Conservation (phyloP, 495 filamentous ascomycete species). For the Tuber borchii region DNA sequence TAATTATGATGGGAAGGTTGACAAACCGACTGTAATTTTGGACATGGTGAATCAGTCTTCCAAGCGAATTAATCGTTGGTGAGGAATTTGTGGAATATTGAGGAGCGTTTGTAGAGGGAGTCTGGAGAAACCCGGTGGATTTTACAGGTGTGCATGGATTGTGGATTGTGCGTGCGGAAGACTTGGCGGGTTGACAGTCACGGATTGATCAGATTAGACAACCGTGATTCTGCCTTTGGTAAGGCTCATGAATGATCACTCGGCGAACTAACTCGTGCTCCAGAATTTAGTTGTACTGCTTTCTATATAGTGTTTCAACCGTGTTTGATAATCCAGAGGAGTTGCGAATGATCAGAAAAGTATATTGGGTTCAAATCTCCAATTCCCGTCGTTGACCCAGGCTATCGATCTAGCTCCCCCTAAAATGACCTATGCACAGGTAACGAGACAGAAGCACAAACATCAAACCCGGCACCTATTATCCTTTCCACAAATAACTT, state of each 20-base stretch:
- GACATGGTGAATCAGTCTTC: slow-evolving; percentile 69
- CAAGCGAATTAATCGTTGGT: slow-evolving; percentile 61
- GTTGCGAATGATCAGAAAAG: background rate
- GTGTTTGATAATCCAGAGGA: background rate
- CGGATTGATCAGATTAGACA: slow-evolving; percentile 22
- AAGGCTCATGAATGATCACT: background rate
- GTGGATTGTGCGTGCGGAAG: slow-evolving; percentile 17
- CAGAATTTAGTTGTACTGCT: background rate
- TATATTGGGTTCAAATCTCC: background rate
- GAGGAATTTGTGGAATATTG: slow-evolving; percentile 52
- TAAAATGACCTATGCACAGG: background rate
- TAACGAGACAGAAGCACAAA: background rate
- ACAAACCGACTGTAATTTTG: slow-evolving; percentile 80
- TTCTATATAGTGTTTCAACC: background rate
- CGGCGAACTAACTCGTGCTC: background rate
- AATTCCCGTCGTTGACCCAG: background rate
- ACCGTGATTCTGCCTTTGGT: background rate
- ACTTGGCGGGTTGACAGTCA: slow-evolving; percentile 33
- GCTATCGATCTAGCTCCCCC: background rate
- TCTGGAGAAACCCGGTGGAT: slow-evolving; percentile 5
- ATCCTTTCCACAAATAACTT: background rate
- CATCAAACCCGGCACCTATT: background rate
- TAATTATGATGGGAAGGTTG: background rate
- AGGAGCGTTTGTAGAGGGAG: slow-evolving; percentile 18
- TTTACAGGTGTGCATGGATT: background rate